Evolutionary conservation across 345 rosid species (phyloP).

Genomic region (Anastatica hierochuntica): DNA sequence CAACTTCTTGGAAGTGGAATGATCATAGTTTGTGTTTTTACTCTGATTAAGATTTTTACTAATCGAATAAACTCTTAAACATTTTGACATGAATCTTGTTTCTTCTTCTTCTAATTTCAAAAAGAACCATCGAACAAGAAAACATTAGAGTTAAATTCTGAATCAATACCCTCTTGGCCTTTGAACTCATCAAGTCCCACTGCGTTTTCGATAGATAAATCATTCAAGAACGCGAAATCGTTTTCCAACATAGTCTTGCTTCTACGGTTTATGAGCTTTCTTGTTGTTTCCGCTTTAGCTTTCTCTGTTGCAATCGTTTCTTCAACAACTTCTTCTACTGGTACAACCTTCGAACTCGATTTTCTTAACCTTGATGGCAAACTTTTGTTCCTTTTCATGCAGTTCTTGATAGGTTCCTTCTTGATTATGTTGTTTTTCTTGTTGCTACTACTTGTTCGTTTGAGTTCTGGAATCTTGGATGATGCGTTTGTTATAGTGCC

Average conservation of each 20-base stretch:
- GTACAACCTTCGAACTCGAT: constrained; percentile 29
- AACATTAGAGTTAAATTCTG: constrained; percentile 27
- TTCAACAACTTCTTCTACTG: constrained; percentile 26
- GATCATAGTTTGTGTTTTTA: too few species aligned
- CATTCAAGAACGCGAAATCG: constrained; percentile 25
- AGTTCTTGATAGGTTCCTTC: constrained; percentile 6
- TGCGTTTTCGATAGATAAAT: constrained; percentile 33
- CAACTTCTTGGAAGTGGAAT: too few species aligned
- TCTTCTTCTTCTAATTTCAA: neutral
- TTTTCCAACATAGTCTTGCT: constrained; percentile 26
- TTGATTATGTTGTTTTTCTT: constrained; percentile 3
- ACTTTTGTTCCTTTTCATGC: constrained; percentile 22
- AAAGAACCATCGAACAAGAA: constrained; percentile 32
- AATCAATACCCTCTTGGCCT: constrained; percentile 46
- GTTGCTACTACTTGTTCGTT: constrained; percentile 15
- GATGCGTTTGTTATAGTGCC: constrained; percentile 12
- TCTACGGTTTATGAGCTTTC: constrained; percentile 7
- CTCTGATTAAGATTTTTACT: too few species aligned
- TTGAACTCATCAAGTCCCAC: constrained; percentile 43
- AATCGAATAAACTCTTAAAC: too few species aligned
- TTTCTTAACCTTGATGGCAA: constrained; percentile 33
- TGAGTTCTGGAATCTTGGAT: constrained; percentile 26
- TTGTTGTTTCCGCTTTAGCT: constrained; percentile 6
- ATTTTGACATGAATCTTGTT: too few species aligned
- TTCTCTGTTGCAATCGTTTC: neutral